A percentile compares a stretch with the other conserved stretches of the same genome.
Evolutionary conservation across 768 basidiomycete species (phyloP).

Genomic region (Tylopilus subfusipes): DNA sequence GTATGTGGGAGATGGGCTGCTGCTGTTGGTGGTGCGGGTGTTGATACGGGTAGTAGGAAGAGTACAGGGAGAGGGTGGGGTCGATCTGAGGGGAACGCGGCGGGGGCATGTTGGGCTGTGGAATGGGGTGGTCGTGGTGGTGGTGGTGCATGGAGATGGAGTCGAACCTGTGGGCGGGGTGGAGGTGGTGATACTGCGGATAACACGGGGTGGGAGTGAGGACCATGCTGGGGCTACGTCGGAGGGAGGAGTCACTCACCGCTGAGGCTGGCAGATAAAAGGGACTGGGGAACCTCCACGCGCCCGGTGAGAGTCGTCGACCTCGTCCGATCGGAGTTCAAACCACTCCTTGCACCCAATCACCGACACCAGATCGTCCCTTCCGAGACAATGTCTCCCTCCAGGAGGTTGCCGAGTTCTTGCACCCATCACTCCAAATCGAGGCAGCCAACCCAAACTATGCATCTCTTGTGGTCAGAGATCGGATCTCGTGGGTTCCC

Average conservation of each 20-base stretch:
- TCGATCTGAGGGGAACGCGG: conserved; percentile 66
- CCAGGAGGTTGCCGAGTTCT: too few species aligned
- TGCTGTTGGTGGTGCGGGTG: conserved; percentile 34
- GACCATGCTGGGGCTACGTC: neutral
- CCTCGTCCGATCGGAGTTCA: neutral
- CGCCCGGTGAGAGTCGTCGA: conserved; percentile 1
- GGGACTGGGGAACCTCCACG: neutral
- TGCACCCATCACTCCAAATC: too few species aligned
- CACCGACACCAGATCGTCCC: neutral
- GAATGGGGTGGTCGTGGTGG: conserved; percentile 42
- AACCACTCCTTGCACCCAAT: conserved; percentile 1
- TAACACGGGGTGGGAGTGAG: neutral
- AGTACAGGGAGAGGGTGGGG: conserved; percentile 64
- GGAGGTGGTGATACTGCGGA: conserved; percentile 22
- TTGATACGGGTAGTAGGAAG: conserved; percentile 59
- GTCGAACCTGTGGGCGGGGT: conserved; percentile 36
- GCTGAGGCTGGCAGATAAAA: too few species aligned
- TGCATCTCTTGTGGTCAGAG: too few species aligned
- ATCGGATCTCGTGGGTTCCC: too few species aligned
- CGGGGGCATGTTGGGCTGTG: conserved; percentile 37
- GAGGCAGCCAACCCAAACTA: too few species aligned
- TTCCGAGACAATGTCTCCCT: too few species aligned
- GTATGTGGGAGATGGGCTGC: conserved; percentile 49
- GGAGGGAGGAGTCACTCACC: too few species aligned
- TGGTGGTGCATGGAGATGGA: conserved; percentile 42